Evolutionary conservation across 169 alveolate genomes (phyloP), one percentile per base, ranked within the genome.

Genomic region (Perkinsus chesapeaki): DNA sequence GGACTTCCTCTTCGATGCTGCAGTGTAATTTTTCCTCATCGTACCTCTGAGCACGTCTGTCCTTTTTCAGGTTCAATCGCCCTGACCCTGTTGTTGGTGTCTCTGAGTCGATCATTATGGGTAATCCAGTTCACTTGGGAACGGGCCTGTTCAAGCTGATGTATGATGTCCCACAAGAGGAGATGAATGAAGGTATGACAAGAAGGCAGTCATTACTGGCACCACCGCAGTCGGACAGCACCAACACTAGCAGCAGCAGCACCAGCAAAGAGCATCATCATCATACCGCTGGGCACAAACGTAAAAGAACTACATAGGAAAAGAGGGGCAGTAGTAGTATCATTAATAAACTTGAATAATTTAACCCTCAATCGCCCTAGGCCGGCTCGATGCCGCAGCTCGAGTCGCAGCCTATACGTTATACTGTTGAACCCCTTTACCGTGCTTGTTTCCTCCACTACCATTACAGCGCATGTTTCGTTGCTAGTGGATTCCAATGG

Each of bases 1-100:
- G 91, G 99, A 99, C 91, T 98, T 98, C 94, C 96, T 99, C 92
- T 99, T 98, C 95, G 99, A 99, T 95, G 99, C 99, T 3, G 99
- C 99, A 0, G 97, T 98, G 23, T 60, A 60, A 60, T 27, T n/a
- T n/a, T n/a, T n/a, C n/a, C n/a, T n/a, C 98, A 94, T 91, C 93
- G 91, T 38, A 93, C 95, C 10, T 20, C 90, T 60, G 96, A 95
- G 73, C 96, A 95, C 36, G 96, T 95, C 91, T 16, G 23, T 16
- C 23, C 73, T 19, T 16, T 16, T 16, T 19, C 82, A 60, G 82
- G 31, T 60, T 60, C 93, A 96, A 98, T 94, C 96, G 97, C 91
- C 96, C 95, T 34, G 99, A 98, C 94, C 98, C 97, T 38, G 98
- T 98, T 47, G 96, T 95, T 90, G 99, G 99, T 39, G 99, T 98